Evolutionary conservation across 2,329 filamentous ascomycete species (phyloP).

Genomic region (Monilinia polystroma): DNA sequence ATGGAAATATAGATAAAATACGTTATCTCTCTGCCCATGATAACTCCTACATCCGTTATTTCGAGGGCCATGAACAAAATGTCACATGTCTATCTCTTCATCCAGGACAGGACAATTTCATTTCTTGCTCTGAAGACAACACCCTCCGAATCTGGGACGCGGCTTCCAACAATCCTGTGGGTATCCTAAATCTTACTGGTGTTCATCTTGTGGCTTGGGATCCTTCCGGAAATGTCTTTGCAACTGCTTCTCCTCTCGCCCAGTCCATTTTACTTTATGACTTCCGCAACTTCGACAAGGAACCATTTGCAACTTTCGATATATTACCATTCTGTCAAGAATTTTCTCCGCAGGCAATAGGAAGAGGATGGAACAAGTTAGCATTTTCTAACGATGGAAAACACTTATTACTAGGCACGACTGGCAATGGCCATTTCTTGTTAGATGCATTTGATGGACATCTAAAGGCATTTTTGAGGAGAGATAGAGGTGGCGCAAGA

Average conservation of each 20-base stretch:
- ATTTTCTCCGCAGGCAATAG: constrained; percentile 46
- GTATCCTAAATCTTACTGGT: constrained; percentile 74
- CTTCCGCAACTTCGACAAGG: constrained; percentile 87
- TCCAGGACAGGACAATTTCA: constrained; percentile 84
- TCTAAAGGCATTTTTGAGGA: constrained; percentile 70
- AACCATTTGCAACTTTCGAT: constrained; percentile 85
- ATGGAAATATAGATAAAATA: constrained; percentile 63
- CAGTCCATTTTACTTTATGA: constrained; percentile 88
- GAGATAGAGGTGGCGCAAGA: constrained; percentile 53
- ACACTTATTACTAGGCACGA: constrained; percentile 78
- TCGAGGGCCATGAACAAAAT: constrained; percentile 80
- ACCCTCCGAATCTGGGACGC: constrained; percentile 86
- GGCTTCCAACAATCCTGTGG: constrained; percentile 74
- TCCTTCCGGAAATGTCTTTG: constrained; percentile 87
- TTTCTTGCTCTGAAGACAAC: constrained; percentile 88
- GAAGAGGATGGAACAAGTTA: constrained; percentile 80
- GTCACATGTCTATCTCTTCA: constrained; percentile 85
- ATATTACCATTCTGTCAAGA: constrained; percentile 58
- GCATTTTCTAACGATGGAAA: constrained; percentile 98
- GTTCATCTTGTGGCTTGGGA: constrained; percentile 88
- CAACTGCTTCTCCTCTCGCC: constrained; percentile 77
- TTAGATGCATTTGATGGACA: constrained; percentile 89
- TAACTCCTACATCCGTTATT: constrained; percentile 95
- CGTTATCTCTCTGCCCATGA: constrained; percentile 89
- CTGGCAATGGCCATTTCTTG: constrained; percentile 80